Conservation (phyloP, 2,329 filamentous ascomycete species). For the Pseudocercospora eumusae region DNA sequence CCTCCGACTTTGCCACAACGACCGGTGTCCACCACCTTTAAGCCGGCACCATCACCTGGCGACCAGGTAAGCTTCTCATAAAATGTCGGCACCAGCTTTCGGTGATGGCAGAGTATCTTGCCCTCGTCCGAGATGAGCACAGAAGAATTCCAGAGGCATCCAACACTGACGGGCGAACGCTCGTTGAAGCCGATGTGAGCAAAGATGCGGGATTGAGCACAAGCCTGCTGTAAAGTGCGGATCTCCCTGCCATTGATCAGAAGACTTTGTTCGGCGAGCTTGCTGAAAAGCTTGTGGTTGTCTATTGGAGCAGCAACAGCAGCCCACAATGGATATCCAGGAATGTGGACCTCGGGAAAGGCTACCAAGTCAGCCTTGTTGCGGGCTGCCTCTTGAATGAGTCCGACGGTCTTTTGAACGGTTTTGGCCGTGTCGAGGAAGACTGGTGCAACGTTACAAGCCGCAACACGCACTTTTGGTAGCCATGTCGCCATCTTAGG, state of each 20-base stretch:
- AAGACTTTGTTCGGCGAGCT: slow-evolving; percentile 49
- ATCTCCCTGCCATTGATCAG: slow-evolving; percentile 53
- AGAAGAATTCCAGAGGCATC: slow-evolving; percentile 56
- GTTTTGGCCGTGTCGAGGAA: slow-evolving; percentile 53
- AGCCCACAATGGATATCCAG: slow-evolving; percentile 58
- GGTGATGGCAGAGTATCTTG: slow-evolving; percentile 53
- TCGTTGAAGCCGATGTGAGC: slow-evolving; percentile 57
- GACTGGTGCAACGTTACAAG: slow-evolving; percentile 44
- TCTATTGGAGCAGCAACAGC: slow-evolving; percentile 49
- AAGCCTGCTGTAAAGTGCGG: slow-evolving; percentile 43
- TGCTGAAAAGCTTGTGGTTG: slow-evolving; percentile 55
- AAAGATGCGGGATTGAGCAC: slow-evolving; percentile 43
- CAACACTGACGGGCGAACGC: slow-evolving; percentile 47
- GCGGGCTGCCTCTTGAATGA: slow-evolving; percentile 50
- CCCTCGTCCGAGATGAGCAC: slow-evolving; percentile 51
- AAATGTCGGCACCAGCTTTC: slow-evolving; percentile 59
- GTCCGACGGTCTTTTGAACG: slow-evolving; percentile 49
- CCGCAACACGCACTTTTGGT: slow-evolving; percentile 32
- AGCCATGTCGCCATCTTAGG: slow-evolving; percentile 31
- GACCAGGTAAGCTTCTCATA: slow-evolving; percentile 60
- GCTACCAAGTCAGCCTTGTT: slow-evolving; percentile 54
- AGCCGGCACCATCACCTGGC: slow-evolving; percentile 54
- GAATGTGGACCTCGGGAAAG: slow-evolving; percentile 57
- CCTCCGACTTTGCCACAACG: slow-evolving; percentile 51
- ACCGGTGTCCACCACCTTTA: slow-evolving; percentile 50